Evolutionary conservation across 163 green algal genomes (phyloP), one percentile per base, ranked within the genome.

Genomic region (Scenedesmus sp.): DNA sequence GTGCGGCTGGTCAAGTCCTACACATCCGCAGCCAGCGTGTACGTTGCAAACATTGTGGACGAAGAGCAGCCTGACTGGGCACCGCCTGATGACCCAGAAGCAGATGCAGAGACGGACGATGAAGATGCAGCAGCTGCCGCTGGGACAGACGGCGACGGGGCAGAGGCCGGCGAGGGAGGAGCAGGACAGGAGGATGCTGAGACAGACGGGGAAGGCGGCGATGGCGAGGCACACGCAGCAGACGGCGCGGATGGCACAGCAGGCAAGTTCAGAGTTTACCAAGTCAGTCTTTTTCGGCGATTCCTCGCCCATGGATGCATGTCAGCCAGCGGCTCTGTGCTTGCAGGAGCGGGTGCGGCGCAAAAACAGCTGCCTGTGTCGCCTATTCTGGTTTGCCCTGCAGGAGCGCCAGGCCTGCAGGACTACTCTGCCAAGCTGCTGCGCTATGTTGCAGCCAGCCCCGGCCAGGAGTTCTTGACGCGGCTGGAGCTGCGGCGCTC

Each of bases 361-460:
- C 30, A 0, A 20, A 3, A 76, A 26, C 24, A 40, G 30, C 30
- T 40, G 30, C 65, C 30, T 53, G 46, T 49, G 81, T n/a, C n/a
- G n/a, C n/a, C n/a, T n/a, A n/a, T n/a, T n/a, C n/a, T n/a, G n/a
- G n/a, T n/a, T n/a, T n/a, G n/a, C n/a, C n/a, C 79, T 44, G 22
- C 68, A 13, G 53, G 49, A 4, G 30, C 42, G 18, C 81, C 83
- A 12, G 83, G 20, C 56, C 33, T 15, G 90, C 90, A 26, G 65
- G 94, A 97, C 87, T 97, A 97, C 90, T 93, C 86, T 81, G 94
- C 91, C 42, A 96, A 95, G 82, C 94, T 95, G 68, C 90, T 97
- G 43, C 91, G 91, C 43, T 97, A 96, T 46, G 90, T 96, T n/a
- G 94, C 94, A 10, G 89, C 93, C 13, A 94, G 89, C 70, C 43